Evolutionary conservation across 345 rosid species (phyloP), one percentile per base, ranked within the genome.

Genomic region (Abelmoschus esculentus): DNA sequence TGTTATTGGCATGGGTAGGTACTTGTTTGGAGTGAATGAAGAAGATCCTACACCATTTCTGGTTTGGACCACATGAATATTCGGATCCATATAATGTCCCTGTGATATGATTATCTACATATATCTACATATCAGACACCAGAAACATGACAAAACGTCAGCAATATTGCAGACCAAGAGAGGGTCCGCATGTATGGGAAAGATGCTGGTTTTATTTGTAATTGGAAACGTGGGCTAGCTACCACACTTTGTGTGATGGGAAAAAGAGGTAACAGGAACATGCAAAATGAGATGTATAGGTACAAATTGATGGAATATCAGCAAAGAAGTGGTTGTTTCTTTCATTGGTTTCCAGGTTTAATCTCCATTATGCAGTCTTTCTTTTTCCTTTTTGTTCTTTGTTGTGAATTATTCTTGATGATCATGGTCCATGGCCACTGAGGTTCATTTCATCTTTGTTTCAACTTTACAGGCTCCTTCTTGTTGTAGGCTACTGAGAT

Each of bases 261-360:
- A 28, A 74, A 74, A 61, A 64, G 69, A n/a, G 22, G 49, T 11
- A 19, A 32, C 60, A 62, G 29, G 73, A 47, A 42, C 76, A 63
- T 71, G 77, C 50, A 69, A 66, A 52, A 36, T 6, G 40, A 36
- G 40, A 36, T 36, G 40, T 36, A 22, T 0, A 22, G 26, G 1
- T 22, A 22, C 26, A 22, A 22, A 22, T 22, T 22, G 26, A 26
- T 1, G 17, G 38, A 31, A 17, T 36, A 66, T 50, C 38, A 22
- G 28, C 52, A 18, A 34, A 67, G 13, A 32, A 58, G 76, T 75
- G 74, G 36, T 70, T 72, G 82, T 70, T 75, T 76, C 42, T 38
- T 7, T 38, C 42, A 38, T 38, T 53, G 11, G 0, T 55, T 3
- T 22, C 28, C 36, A 44, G 52, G 59, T 32, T 40, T 38, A 38